Evolutionary conservation across 148 eudicot species (phyloP).

Genomic region (Hydrangea macrophylla): DNA sequence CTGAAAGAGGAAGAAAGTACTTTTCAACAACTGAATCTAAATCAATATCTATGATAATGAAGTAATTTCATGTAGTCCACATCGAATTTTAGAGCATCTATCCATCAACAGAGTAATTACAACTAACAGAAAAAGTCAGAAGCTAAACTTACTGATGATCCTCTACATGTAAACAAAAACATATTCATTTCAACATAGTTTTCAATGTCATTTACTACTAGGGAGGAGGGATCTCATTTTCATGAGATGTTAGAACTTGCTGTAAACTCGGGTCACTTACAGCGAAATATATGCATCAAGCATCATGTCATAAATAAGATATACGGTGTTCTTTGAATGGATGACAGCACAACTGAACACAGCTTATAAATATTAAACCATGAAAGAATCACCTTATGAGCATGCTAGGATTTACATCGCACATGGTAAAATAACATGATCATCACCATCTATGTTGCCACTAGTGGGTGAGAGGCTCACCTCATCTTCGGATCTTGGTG

Average conservation of each 20-base stretch:
- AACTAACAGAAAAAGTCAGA: background rate
- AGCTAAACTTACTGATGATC: background rate
- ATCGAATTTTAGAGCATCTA: background rate
- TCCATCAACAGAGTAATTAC: background rate
- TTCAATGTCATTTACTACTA: background rate
- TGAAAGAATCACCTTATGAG: background rate
- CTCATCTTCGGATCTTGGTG: conserved; percentile 67
- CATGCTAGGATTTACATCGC: background rate
- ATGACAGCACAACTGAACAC: background rate
- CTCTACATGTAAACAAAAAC: too few relatives aligned
- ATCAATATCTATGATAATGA: background rate
- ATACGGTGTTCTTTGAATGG: background rate
- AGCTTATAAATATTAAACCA: background rate
- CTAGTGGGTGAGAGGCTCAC: conserved; percentile 32
- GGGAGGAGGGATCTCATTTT: background rate
- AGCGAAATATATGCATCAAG: background rate
- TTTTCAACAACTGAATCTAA: background rate
- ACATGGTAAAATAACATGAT: background rate
- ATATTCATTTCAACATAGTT: too few relatives aligned
- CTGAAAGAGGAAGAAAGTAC: conserved; percentile 30
- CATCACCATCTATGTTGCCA: background rate
- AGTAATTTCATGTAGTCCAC: background rate
- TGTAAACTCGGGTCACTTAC: background rate
- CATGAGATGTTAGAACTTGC: background rate
- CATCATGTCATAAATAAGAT: background rate